Evolutionary conservation across 495 filamentous ascomycete genomes (phyloP).

Genomic region (Evansstolkia leycettana): DNA sequence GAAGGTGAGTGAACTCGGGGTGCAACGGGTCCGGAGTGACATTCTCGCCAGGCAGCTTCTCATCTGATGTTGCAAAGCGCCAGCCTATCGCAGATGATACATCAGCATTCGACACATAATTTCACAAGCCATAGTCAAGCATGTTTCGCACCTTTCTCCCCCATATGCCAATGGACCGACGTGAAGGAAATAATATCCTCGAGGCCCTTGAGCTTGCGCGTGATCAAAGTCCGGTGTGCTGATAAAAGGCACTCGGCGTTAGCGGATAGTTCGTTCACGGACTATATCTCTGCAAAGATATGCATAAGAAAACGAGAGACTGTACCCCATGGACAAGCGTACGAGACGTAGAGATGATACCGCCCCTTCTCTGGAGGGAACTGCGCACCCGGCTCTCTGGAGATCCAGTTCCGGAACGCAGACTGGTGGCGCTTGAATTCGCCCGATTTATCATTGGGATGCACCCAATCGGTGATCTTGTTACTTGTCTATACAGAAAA

Average conservation of each 20-base stretch:
- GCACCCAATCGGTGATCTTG: constrained; percentile 75
- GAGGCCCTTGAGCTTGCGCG: constrained; percentile 53
- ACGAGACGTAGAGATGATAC: constrained; percentile 63
- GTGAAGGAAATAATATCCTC: constrained; percentile 55
- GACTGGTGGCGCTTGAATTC: constrained; percentile 79
- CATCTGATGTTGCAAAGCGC: constrained; percentile 59
- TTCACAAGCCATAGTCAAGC: not conserved
- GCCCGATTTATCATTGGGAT: constrained; percentile 58
- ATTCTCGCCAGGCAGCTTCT: constrained; percentile 48
- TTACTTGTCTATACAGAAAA: constrained; percentile 8
- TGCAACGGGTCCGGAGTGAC: constrained; percentile 40
- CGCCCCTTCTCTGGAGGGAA: constrained; percentile 56
- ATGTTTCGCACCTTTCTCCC: constrained; percentile 36
- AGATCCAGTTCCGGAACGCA: constrained; percentile 62
- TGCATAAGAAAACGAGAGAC: not conserved
- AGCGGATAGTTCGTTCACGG: not conserved
- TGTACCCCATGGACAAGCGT: constrained; percentile 60
- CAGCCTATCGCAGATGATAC: constrained; percentile 63
- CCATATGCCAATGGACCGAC: constrained; percentile 57
- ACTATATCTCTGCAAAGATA: not conserved
- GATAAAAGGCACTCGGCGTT: not conserved
- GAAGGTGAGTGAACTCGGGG: constrained; percentile 40
- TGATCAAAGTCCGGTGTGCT: constrained; percentile 57
- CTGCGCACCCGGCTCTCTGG: constrained; percentile 44
- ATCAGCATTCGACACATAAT: too few relatives aligned